Evolutionary conservation across 2,329 filamentous ascomycete genomes (phyloP).

Genomic region (Aspergillus phoenicis): DNA sequence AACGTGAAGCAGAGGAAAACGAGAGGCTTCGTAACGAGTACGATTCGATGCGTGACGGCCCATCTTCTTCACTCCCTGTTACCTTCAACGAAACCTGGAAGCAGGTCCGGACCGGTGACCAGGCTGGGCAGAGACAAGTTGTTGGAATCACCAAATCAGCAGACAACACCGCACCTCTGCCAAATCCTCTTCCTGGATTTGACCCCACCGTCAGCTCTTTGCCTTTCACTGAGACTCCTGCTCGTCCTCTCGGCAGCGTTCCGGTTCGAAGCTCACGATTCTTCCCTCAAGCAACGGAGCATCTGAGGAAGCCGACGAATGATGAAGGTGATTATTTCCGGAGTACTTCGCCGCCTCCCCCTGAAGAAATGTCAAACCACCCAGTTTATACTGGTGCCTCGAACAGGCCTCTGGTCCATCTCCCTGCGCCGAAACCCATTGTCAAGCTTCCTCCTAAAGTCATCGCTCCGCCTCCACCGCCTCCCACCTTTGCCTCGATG

Average conservation of each 20-base stretch:
- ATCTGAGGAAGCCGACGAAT: constrained; percentile 34
- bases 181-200: constrained; percentile 39
- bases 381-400: constrained; percentile 57
- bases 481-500: constrained; percentile 50
- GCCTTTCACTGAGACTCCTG: constrained; percentile 37
- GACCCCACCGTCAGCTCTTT: constrained; percentile 41
- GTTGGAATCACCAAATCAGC: constrained; percentile 40
- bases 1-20: constrained; percentile 45
- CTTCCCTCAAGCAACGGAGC: constrained; percentile 48
- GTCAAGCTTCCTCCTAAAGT: constrained; percentile 75
- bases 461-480: constrained; percentile 46
- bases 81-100: constrained; percentile 51
- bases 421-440: constrained; percentile 66
- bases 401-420: constrained; percentile 57
- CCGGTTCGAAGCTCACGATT: constrained; percentile 51
- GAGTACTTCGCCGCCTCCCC: constrained; percentile 57
- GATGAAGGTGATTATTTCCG: constrained; percentile 38
- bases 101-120: constrained; percentile 46
- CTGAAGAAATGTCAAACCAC: constrained; percentile 58
- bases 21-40: constrained; percentile 46
- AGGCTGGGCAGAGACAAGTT: constrained; percentile 43
- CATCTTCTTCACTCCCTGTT: constrained; percentile 35
- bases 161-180: constrained; percentile 29
- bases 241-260: constrained; percentile 38
- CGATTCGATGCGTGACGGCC: constrained; percentile 39